Evolutionary conservation across 2,329 filamentous ascomycete species (phyloP).

Genomic region (Pseudocercospora macadamiae): DNA sequence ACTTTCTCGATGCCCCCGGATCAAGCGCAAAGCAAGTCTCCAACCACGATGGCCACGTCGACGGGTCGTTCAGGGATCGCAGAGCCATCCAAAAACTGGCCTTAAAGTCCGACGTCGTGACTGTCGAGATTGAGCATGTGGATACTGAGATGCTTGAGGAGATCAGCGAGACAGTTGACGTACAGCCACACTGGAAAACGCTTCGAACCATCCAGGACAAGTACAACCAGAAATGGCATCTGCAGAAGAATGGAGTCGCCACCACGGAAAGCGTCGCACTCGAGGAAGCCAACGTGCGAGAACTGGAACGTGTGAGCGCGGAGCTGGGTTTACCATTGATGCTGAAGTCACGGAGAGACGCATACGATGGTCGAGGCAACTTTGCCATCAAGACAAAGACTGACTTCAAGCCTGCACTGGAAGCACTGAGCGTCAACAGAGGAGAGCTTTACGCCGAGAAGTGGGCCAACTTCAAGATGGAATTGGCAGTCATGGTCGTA

Average conservation of each 20-base stretch:
- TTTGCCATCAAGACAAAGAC: conserved; percentile 63
- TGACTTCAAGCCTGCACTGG: conserved; percentile 67
- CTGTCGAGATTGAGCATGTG: conserved; percentile 94
- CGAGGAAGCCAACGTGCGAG: conserved; percentile 59
- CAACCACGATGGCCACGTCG: conserved; percentile 71
- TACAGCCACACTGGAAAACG: conserved; percentile 81
- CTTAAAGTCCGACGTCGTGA: conserved; percentile 74
- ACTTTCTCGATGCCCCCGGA: conserved; percentile 74
- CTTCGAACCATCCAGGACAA: conserved; percentile 92
- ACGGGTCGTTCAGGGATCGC: conserved; percentile 85
- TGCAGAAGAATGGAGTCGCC: conserved; percentile 68
- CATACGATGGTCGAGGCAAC: conserved; percentile 87
- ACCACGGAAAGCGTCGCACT: conserved; percentile 73
- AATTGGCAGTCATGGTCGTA: conserved; percentile 92
- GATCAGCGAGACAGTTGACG: conserved; percentile 67
- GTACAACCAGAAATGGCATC: conserved; percentile 82
- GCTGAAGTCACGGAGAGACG: conserved; percentile 87
- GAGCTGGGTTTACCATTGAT: conserved; percentile 82
- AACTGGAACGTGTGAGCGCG: conserved; percentile 65
- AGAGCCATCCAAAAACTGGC: conserved; percentile 81
- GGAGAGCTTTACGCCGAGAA: conserved; percentile 88
- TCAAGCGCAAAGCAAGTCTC: conserved; percentile 86
- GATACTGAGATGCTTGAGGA: conserved; percentile 88
- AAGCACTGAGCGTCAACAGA: conserved; percentile 66
- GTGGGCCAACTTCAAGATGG: conserved; percentile 81